Conservation (phyloP, 2,329 filamentous ascomycete genomes). For the Hymenoscyphus repandus region DNA sequence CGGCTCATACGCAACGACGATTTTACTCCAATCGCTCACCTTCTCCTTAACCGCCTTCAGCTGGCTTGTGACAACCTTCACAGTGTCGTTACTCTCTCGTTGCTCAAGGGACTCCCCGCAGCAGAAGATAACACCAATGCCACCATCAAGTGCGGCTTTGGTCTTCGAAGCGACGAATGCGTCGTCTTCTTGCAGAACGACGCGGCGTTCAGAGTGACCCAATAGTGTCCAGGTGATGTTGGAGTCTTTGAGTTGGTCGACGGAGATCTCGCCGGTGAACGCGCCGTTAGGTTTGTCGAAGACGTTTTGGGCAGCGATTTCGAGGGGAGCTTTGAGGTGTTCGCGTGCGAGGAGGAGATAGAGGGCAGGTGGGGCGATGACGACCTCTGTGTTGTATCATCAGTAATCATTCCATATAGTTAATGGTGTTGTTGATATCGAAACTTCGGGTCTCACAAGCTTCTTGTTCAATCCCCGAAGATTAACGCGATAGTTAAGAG, state of each 20-base stretch:
- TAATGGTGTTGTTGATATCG: background rate
- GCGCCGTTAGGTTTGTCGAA: conserved; percentile 96
- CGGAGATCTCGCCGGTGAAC: conserved; percentile 95
- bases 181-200: conserved; percentile 82
- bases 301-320: conserved; percentile 93
- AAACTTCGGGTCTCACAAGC: conserved; percentile 1
- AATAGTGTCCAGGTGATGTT: conserved; percentile 86
- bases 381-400: conserved; percentile 63
- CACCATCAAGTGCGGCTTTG: conserved; percentile 83
- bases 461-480: conserved; percentile 1
- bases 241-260: conserved; percentile 83
- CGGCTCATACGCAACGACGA: conserved; percentile 97
- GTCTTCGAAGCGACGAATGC: conserved; percentile 87
- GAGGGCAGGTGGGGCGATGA: conserved; percentile 83
- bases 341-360: conserved; percentile 87
- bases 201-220: conserved; percentile 92
- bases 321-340: conserved; percentile 67
- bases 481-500: conserved; percentile 1
- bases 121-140: conserved; percentile 90
- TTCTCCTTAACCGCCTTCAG: conserved; percentile 75
- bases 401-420: background rate
- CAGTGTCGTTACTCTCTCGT: conserved; percentile 79
- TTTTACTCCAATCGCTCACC: conserved; percentile 82
- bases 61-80: conserved; percentile 80
- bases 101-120: conserved; percentile 94